phyloP scores from a whole-genome alignment of 139 green algal genomes.

The Tetradesmus lagerheimii region DNA sequence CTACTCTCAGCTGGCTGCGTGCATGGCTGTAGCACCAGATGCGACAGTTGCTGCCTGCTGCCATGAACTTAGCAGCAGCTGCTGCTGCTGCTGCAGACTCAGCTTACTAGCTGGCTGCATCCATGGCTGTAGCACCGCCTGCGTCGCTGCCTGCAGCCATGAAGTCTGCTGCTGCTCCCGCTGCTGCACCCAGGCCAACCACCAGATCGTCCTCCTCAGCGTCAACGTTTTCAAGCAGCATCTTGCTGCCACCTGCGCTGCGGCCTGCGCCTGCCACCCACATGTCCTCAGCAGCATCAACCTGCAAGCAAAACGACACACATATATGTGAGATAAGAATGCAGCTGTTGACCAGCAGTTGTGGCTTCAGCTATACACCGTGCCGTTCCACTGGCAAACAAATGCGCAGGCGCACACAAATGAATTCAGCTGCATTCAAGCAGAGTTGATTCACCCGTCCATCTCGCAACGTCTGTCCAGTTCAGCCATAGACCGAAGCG shows the following conservation, averaged over 20 bases:
- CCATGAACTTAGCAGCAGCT: too few species aligned
- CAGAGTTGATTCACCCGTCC: too few species aligned
- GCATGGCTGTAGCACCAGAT: neutral
- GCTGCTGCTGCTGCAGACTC: neutral
- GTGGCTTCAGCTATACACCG: too few species aligned
- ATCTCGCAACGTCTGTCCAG: too few species aligned
- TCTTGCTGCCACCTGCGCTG: conserved; percentile 35
- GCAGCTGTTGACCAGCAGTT: too few species aligned
- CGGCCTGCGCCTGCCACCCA: neutral
- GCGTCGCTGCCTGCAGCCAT: conserved; percentile 17
- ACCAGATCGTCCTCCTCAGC: conserved; percentile 31
- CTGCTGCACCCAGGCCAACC: conserved; percentile 22
- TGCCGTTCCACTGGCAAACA: too few species aligned
- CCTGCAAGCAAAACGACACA: neutral
- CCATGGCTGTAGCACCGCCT: conserved; percentile 14
- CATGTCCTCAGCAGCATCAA: conserved; percentile 35
- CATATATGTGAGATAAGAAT: too few species aligned
- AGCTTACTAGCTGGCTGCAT: conserved; percentile 7
- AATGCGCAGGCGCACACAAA: too few species aligned
- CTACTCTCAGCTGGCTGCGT: conserved; percentile 32
- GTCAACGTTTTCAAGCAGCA: conserved; percentile 39
- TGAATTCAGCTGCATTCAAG: too few species aligned
- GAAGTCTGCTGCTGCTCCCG: neutral
- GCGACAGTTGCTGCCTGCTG: too few species aligned
- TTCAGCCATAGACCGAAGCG: too few species aligned